Evolutionary conservation across 441 rosid genomes (phyloP), one percentile per base, ranked within the genome.

Genomic region (Pelargonium hybrid): DNA sequence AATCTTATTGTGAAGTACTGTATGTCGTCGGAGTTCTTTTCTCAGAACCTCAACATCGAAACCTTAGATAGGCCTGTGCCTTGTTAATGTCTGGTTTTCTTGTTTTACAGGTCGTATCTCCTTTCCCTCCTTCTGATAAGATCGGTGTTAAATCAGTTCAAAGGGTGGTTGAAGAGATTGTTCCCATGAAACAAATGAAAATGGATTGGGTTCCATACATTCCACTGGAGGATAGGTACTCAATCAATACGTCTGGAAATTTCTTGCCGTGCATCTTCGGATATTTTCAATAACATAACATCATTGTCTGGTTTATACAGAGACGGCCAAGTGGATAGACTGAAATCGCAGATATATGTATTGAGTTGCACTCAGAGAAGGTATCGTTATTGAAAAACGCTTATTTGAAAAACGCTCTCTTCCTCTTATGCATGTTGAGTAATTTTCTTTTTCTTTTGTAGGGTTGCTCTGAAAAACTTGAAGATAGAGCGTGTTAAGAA

Each of bases 161-260:
- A 77, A 87, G 95, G 81, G 98, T 84, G 82, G 76, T 71, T 47
- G 98, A 95, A 84, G 98, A 92, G 81, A 92, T 90, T 81, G 68
- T 95, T 83, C 98, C 97, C 13, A 92, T 95, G 98, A 90, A 86
- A 73, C 83, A 90, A 75, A 92, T 95, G 98, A 90, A 95, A 85
- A 90, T 95, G 98, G 98, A 84, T 67, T 92, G 99, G 99, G 84
- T 87, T 76, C 99, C 99, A 10, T 95, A 92, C 77, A 84, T 95
- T 75, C 97, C 99, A 37, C 61, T 87, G 72, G 93, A 88, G 73
- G 81, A 90, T 25, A 88, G 98, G 98, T 90, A 83, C 56, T n/a
- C 65, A 57, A 62, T 70, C 47, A 79, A 23, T 37, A 14, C 79
- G 69, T 73, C 52, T 69, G 65, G 65, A 15, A 68, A 14, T 67